phyloP scores from a whole-genome alignment of 306 rosid genomes.

The Pterocarpus macrocarpus region DNA sequence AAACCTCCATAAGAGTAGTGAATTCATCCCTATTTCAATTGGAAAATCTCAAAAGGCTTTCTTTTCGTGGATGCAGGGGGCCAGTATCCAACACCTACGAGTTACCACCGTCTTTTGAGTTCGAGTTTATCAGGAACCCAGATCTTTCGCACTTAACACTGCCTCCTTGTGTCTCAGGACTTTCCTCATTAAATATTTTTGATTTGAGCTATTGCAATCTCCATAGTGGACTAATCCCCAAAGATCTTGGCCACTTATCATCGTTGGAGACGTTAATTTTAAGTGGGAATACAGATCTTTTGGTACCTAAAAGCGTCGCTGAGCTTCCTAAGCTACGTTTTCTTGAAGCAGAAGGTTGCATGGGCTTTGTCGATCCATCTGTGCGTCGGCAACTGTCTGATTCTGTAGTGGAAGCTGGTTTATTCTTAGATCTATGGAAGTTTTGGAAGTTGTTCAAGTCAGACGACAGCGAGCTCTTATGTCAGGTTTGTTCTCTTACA shows the following conservation, averaged over 20 bases:
- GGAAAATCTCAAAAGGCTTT: constrained; percentile 27
- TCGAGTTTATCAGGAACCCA: neutral
- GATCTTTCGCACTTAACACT: neutral
- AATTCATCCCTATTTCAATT: constrained; percentile 9
- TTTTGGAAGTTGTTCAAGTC: constrained; percentile 38
- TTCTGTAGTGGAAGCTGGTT: constrained; percentile 17
- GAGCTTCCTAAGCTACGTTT: constrained; percentile 29
- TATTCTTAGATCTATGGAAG: constrained; percentile 34
- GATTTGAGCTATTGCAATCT: constrained; percentile 42
- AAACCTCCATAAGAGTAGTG: constrained; percentile 28
- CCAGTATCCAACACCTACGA: neutral
- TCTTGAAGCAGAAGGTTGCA: constrained; percentile 39
- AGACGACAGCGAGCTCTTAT: constrained; percentile 10
- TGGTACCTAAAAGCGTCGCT: constrained; percentile 13
- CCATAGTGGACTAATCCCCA: neutral
- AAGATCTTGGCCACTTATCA: constrained; percentile 27
- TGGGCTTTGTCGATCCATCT: neutral
- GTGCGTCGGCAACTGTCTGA: neutral
- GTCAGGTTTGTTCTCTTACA: neutral
- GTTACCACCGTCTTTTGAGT: neutral
- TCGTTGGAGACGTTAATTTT: constrained; percentile 22
- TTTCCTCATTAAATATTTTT: neutral
- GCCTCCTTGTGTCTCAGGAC: neutral
- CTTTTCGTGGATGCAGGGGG: neutral
- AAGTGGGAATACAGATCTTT: constrained; percentile 35